phyloP scores from a whole-genome alignment of 257 asterid genomes.

The Primulina tabacum region DNA sequence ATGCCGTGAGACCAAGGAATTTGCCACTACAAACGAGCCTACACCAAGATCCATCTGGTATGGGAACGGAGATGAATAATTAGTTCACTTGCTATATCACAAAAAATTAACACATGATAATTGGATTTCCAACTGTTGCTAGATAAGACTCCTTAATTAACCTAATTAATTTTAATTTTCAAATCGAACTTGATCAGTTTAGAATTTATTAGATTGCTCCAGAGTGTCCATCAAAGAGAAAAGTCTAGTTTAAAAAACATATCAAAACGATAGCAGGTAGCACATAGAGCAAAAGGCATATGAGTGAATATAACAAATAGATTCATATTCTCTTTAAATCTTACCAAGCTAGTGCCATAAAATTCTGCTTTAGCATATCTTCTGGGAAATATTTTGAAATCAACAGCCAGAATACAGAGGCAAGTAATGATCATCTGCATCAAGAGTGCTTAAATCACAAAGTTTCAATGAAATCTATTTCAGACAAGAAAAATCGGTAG shows the following conservation, averaged over 20 bases:
- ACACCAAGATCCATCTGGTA: constrained; percentile 97
- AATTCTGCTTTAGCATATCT: constrained; percentile 96
- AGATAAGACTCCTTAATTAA: background rate
- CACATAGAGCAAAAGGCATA: constrained; percentile 2
- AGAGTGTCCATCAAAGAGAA: constrained; percentile 5
- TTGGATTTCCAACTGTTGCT: background rate
- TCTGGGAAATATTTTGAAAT: constrained; percentile 90
- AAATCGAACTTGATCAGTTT: background rate
- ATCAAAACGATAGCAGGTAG: background rate
- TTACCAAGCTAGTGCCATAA: constrained; percentile 90
- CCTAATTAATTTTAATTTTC: background rate
- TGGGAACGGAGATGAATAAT: constrained; percentile 18
- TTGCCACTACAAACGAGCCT: constrained; percentile 84
- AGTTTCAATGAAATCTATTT: constrained; percentile 15
- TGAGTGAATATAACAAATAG: constrained; percentile 15
- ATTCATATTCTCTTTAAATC: constrained; percentile 13
- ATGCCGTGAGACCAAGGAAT: constrained; percentile 83
- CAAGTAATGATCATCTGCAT: constrained; percentile 84
- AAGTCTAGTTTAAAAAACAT: background rate
- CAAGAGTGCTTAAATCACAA: constrained; percentile 23
- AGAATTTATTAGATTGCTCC: constrained; percentile 8
- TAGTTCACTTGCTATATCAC: background rate
- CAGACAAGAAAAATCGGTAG: constrained; percentile 14
- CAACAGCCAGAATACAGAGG: constrained; percentile 87
- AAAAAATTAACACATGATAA: background rate